A percentile compares a stretch with the other conserved stretches of the same genome.
phyloP scores from a whole-genome alignment of 2,329 filamentous ascomycete genomes.

The Sporothrix mexicana region DNA sequence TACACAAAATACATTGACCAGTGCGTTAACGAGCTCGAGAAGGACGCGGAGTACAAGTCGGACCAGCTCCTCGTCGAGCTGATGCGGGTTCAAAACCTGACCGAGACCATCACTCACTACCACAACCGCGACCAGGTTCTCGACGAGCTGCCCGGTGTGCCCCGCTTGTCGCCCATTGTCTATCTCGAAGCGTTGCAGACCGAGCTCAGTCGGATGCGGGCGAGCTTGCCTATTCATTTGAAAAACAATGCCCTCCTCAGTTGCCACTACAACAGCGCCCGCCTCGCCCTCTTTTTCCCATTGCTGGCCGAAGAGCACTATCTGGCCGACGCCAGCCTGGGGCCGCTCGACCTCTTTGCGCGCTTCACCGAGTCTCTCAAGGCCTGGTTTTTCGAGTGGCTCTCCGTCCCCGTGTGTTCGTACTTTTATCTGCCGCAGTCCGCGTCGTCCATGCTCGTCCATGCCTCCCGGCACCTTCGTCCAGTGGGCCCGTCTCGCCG shows the following conservation, averaged over 20 bases:
- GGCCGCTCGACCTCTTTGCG: neutral
- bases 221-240: neutral
- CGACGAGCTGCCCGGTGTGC: conserved; percentile 16
- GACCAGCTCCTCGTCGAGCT: conserved; percentile 24
- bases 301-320: neutral
- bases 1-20: conserved; percentile 28
- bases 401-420: conserved; percentile 4
- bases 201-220: neutral
- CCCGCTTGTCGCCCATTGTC: neutral
- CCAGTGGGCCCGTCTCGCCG: conserved; percentile 8
- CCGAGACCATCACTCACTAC: conserved; percentile 19
- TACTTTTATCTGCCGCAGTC: conserved; percentile 25
- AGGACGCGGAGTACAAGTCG: conserved; percentile 11
- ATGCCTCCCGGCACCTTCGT: neutral
- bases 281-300: conserved; percentile 1
- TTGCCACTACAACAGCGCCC: conserved; percentile 15
- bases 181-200: neutral
- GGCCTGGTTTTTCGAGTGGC: conserved; percentile 1
- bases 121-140: conserved; percentile 16
- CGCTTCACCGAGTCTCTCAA: conserved; percentile 14
- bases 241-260: neutral
- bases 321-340: conserved; percentile 8
- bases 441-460: conserved; percentile 1
- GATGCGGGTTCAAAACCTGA: conserved; percentile 9
- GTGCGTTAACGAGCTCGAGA: conserved; percentile 20